Evolutionary conservation across 2,329 filamentous ascomycete species (phyloP).

Genomic region (Plenodomus biglobosus): DNA sequence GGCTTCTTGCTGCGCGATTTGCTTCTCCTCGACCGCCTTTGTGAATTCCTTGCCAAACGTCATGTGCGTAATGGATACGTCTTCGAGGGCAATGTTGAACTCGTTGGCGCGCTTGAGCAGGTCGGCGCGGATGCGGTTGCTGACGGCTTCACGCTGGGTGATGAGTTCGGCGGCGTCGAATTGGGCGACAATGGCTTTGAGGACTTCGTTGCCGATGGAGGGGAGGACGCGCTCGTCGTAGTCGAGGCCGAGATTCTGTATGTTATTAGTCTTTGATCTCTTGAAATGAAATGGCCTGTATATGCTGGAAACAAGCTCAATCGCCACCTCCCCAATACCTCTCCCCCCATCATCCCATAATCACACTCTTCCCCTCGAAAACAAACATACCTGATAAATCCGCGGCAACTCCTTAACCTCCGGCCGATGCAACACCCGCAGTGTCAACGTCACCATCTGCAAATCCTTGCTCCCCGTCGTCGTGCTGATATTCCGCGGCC

Average conservation of each 20-base stretch:
- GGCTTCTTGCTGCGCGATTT: constrained; percentile 98
- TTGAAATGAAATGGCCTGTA: background rate
- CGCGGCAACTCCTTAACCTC: constrained; percentile 91
- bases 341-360: background rate
- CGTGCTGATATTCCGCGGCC: constrained; percentile 94
- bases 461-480: constrained; percentile 98
- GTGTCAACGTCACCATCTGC: constrained; percentile 99
- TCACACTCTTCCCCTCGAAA: background rate
- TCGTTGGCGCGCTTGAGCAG: constrained; percentile 89
- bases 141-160: constrained; percentile 96
- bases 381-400: constrained; percentile 84
- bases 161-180: constrained; percentile 68
- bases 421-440: constrained; percentile 91
- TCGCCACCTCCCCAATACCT: background rate
- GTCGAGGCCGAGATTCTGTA: constrained; percentile 89
- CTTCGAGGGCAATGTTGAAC: constrained; percentile 98
- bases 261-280: too few species aligned
- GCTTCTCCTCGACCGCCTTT: constrained; percentile 98
- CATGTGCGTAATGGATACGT: constrained; percentile 99
- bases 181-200: constrained; percentile 57
- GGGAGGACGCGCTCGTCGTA: constrained; percentile 74
- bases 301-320: background rate
- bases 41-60: constrained; percentile 99
- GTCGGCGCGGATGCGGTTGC: constrained; percentile 88
- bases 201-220: constrained; percentile 58